phyloP scores from a whole-genome alignment of 78 protist species.

The Dictyostelium discoideum region DNA sequence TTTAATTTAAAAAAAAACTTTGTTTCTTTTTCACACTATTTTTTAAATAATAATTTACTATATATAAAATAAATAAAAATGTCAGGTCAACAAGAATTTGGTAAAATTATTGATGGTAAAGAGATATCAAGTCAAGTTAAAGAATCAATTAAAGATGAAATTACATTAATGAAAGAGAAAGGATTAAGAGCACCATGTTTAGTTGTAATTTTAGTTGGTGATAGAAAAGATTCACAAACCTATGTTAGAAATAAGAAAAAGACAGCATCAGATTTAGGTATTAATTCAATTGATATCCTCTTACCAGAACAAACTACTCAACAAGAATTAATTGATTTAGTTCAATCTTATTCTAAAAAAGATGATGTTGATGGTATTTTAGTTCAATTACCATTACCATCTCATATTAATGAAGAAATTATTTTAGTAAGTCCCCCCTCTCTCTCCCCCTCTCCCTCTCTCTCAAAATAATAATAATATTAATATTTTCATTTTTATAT shows the following conservation, averaged over 20 bases:
- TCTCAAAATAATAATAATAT: too few relatives aligned
- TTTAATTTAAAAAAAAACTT: too few relatives aligned
- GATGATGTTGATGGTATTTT: slow-evolving; percentile 87
- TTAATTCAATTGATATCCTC: slow-evolving; percentile 26
- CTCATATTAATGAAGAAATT: slow-evolving; percentile 90
- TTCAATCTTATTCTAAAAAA: slow-evolving; percentile 32
- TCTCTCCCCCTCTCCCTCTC: too few relatives aligned
- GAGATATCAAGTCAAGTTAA: slow-evolving; percentile 31
- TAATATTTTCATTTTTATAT: not conserved
- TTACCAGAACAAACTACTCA: slow-evolving; percentile 70
- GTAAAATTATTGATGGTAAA: slow-evolving; percentile 75
- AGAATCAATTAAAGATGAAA: slow-evolving; percentile 26
- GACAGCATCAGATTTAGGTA: slow-evolving; percentile 70
- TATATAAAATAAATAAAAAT: not conserved
- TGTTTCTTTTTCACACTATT: not conserved
- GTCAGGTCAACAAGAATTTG: not conserved
- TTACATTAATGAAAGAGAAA: not conserved
- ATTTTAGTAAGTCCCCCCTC: slow-evolving; percentile 20
- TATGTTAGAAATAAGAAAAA: slow-evolving; percentile 81
- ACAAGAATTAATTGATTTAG: slow-evolving; percentile 55
- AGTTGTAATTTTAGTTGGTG: slow-evolving; percentile 81
- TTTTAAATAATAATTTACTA: not conserved
- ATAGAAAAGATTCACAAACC: slow-evolving; percentile 78
- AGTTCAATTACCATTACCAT: slow-evolving; percentile 98
- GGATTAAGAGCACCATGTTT: slow-evolving; percentile 71